phyloP scores from a whole-genome alignment of 352 stramenopile species.

The Pythium coloratum region DNA sequence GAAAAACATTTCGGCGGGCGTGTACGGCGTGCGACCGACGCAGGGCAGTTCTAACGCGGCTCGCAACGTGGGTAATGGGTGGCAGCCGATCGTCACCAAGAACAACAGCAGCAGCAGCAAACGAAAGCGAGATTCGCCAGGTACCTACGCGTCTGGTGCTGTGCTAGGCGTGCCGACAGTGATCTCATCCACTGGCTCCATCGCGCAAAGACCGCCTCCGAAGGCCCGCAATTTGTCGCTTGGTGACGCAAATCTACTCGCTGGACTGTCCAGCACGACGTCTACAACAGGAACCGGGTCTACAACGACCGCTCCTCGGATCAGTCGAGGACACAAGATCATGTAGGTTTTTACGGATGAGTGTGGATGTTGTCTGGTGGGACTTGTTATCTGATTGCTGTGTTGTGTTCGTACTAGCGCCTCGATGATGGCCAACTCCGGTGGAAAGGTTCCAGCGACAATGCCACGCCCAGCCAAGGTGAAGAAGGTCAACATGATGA shows the following conservation, averaged over 20 bases:
- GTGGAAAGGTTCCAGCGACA: neutral
- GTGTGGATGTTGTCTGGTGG: neutral
- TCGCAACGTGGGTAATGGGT: constrained; percentile 13
- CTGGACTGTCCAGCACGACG: neutral
- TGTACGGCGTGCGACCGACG: constrained; percentile 51
- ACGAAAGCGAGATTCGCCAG: constrained; percentile 39
- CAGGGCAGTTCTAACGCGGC: constrained; percentile 17
- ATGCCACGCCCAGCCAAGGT: constrained; percentile 30
- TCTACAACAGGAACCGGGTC: neutral
- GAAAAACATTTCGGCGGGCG: constrained; percentile 78
- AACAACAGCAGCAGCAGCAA: constrained; percentile 37
- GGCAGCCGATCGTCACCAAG: constrained; percentile 32
- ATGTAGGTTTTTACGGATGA: constrained; percentile 37
- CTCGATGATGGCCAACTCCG: constrained; percentile 24
- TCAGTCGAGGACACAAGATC: constrained; percentile 53
- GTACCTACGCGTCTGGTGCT: neutral
- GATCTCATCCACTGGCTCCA: constrained; percentile 44
- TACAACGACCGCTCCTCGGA: constrained; percentile 13
- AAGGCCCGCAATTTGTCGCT: neutral
- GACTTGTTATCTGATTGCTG: neutral
- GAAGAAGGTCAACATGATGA: constrained; percentile 83
- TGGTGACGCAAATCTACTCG: constrained; percentile 7
- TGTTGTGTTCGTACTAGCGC: constrained; percentile 15
- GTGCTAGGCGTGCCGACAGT: constrained; percentile 51
- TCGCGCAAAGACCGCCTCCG: constrained; percentile 36